Evolutionary conservation across 768 basidiomycete genomes (phyloP).

Genomic region (Antrodiella citrinella): DNA sequence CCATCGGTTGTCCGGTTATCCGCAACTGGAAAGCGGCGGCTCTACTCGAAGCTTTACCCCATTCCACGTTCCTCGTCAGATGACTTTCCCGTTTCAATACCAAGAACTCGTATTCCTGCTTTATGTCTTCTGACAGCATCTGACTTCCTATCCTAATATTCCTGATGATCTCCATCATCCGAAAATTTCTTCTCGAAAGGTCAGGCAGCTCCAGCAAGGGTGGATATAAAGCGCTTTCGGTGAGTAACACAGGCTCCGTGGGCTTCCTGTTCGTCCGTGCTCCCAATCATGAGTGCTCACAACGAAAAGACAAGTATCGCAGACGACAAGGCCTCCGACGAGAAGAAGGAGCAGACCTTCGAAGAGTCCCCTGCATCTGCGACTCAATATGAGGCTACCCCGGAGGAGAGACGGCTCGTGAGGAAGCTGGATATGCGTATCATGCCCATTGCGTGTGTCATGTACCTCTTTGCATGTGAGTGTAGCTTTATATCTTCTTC

Average conservation of each 20-base stretch:
- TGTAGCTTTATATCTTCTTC: slow-evolving; percentile 7
- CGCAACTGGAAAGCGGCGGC: too few relatives aligned
- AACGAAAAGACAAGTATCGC: slow-evolving; percentile 3
- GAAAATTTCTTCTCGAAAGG: not conserved
- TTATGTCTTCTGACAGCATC: too few relatives aligned
- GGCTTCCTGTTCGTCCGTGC: not conserved
- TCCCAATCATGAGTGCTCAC: not conserved
- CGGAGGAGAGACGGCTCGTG: slow-evolving; percentile 46
- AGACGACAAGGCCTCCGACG: not conserved
- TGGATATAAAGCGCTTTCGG: not conserved
- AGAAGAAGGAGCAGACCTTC: slow-evolving; percentile 5
- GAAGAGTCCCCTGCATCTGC: not conserved
- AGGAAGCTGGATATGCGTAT: slow-evolving; percentile 62
- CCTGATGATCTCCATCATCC: not conserved
- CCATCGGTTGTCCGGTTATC: too few relatives aligned
- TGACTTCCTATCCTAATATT: too few relatives aligned
- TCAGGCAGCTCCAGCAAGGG: not conserved
- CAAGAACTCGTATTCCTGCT: too few relatives aligned
- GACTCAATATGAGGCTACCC: slow-evolving; percentile 3
- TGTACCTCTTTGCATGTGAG: slow-evolving; percentile 73
- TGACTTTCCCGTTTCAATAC: too few relatives aligned
- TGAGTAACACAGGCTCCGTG: not conserved
- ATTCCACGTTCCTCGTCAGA: too few relatives aligned
- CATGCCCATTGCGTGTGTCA: slow-evolving; percentile 61
- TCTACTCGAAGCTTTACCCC: too few relatives aligned